Conservation (phyloP, 306 rosid species). For the Clitoria ternatea region DNA sequence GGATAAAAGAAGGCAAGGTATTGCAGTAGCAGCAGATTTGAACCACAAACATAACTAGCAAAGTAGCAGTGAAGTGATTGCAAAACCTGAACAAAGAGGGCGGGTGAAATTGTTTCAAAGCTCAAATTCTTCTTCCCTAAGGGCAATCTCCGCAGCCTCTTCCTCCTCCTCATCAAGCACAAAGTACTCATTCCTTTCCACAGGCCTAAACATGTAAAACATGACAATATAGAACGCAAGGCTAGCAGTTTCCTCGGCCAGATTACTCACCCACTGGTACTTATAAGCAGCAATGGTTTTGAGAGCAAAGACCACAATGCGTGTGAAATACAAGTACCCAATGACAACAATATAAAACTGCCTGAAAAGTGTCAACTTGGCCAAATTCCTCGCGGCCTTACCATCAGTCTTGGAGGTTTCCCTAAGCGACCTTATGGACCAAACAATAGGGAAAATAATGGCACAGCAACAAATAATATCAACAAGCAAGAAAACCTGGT, state of each 20-base stretch:
- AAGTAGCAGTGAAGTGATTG: not conserved
- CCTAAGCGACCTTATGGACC: conserved; percentile 77
- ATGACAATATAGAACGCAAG: conserved; percentile 62
- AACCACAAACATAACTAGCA: conserved; percentile 26
- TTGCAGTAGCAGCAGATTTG: conserved; percentile 31
- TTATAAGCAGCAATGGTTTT: conserved; percentile 78
- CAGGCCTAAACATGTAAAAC: conserved; percentile 92
- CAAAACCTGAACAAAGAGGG: conserved; percentile 23
- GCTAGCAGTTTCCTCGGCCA: conserved; percentile 78
- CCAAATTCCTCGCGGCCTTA: conserved; percentile 76
- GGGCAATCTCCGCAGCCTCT: conserved; percentile 85
- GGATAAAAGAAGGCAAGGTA: not conserved
- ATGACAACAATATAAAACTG: conserved; percentile 82
- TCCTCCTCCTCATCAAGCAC: conserved; percentile 83
- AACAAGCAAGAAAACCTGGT: conserved; percentile 78
- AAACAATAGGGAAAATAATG: conserved; percentile 81
- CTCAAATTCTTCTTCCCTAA: conserved; percentile 75
- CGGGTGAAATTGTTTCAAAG: conserved; percentile 43
- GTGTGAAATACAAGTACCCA: conserved; percentile 75
- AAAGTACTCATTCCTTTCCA: conserved; percentile 66
- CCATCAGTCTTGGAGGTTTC: conserved; percentile 96
- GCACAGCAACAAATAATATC: conserved; percentile 88
- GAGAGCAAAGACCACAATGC: conserved; percentile 78
- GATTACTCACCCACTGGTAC: conserved; percentile 87
- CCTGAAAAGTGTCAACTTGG: conserved; percentile 76